Base-by-base conservation (phyloP, 345 rosid species). In the Salix purpurea region DNA sequence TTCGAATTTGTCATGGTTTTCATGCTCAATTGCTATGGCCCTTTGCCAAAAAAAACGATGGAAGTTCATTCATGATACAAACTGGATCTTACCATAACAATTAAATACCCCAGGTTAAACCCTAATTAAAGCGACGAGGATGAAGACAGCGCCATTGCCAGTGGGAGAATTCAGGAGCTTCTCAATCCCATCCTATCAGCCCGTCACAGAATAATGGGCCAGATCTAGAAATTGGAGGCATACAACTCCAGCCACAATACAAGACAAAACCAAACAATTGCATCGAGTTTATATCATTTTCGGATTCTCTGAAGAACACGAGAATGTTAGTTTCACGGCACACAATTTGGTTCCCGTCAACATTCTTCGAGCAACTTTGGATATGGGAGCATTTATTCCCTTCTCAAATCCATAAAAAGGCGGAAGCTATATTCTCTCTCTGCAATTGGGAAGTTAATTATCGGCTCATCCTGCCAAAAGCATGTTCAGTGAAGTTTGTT, bases 331-430 rank as follows among this genome's bases (percentile, higher is more conserved):
- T 40, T 42, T 42, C 26, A 61, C 69, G 60, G 42, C 54, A 42
- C 40, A 62, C 6, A 62, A 8, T 60, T 40, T 18, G 60, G 32
- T 62, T 24, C 69, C 76, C 76, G 28, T 42, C 69, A 72, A 72
- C 54, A 62, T 42, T 60, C n/a, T 4, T 21, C 4, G 11, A 12
- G 52, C 52, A 40, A 68, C 54, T 68, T 34, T 68, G 71, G 19
- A 68, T 21, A 70, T 48, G n/a, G 61, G 32, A 7, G 73, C 72
- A 75, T 67, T 42, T 37, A 56, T 75, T 54, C 78, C 52, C 4
- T 42, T 60, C 65, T 39, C 18, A 28, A 23, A 9, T 37, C 34
- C 21, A 42, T 48, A 15, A 28, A 61, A 56, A 73, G 26, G 30
- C 5, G 21, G 44, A 24, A 46, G 28, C 21, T 23, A n/a, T 15